These are phyloP conservation scores for Batkoa obscura DNA, from an alignment of 371 early-diverging fungal genomes.

Conservation along the genomic window DNA sequence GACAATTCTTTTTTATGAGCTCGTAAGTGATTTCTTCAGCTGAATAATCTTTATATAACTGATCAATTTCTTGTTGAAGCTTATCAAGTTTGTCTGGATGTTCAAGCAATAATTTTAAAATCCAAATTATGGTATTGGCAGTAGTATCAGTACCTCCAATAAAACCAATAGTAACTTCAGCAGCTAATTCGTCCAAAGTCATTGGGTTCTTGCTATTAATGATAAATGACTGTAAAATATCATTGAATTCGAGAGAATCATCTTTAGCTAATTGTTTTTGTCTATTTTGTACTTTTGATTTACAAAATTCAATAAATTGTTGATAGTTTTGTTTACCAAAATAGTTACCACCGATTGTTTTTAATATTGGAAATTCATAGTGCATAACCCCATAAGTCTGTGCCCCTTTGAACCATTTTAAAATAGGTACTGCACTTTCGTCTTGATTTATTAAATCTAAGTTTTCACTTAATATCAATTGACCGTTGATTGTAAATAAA, in stretches of 20 bases:
- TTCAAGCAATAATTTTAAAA: slow-evolving; percentile 8
- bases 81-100: slow-evolving; percentile 7
- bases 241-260: slow-evolving; percentile 5
- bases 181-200: slow-evolving; percentile 8
- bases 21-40: slow-evolving; percentile 6
- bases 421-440: slow-evolving; percentile 12
- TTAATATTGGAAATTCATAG: slow-evolving; percentile 7
- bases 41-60: background rate
- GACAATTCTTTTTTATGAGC: slow-evolving; percentile 10
- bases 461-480: slow-evolving; percentile 23
- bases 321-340: background rate
- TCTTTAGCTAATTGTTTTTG: background rate
- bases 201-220: slow-evolving; percentile 6
- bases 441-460: slow-evolving; percentile 23
- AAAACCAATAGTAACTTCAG: slow-evolving; percentile 8
- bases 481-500: slow-evolving; percentile 21
- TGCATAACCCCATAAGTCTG: background rate
- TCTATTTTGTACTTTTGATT: background rate
- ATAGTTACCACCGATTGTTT: background rate
- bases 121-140: slow-evolving; percentile 9
- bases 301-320: background rate
- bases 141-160: slow-evolving; percentile 14
- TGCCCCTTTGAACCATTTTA: slow-evolving; percentile 8
- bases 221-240: slow-evolving; percentile 10
- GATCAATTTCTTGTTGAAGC: slow-evolving; percentile 8